Conservation (phyloP, 1,284 basidiomycete genomes). For the Fomitopsis betulina region DNA sequence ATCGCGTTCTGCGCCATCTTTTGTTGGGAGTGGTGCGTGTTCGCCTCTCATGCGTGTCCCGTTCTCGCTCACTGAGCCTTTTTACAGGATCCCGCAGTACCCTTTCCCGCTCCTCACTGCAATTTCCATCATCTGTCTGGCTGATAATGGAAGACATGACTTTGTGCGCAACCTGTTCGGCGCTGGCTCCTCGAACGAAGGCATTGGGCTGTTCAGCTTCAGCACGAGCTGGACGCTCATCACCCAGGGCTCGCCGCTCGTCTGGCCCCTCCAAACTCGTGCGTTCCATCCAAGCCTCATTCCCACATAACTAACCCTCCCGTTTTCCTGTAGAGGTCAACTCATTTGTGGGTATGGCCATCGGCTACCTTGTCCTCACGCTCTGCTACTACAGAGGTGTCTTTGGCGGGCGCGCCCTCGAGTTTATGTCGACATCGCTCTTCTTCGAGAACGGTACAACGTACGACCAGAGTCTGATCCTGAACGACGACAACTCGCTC, state of each 20-base stretch:
- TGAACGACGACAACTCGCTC: conserved; percentile 37
- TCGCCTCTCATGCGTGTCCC: neutral
- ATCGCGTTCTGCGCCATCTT: conserved; percentile 49
- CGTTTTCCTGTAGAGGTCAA: conserved; percentile 29
- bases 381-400: conserved; percentile 44
- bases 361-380: conserved; percentile 44
- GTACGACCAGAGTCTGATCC: conserved; percentile 44
- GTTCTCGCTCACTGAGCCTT: neutral
- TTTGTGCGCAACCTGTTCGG: conserved; percentile 49
- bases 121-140: conserved; percentile 45
- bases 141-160: conserved; percentile 40
- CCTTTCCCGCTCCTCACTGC: conserved; percentile 42
- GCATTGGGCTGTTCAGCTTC: conserved; percentile 45
- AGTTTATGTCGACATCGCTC: conserved; percentile 47
- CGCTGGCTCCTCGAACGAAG: conserved; percentile 48
- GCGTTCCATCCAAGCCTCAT: conserved; percentile 15
- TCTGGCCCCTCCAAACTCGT: conserved; percentile 49
- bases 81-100: conserved; percentile 36
- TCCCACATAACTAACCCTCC: neutral
- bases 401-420: conserved; percentile 42
- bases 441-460: conserved; percentile 36
- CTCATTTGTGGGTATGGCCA: conserved; percentile 43
- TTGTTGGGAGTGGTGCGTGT: conserved; percentile 40
- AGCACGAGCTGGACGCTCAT: conserved; percentile 50
- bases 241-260: conserved; percentile 46